Conservation (phyloP, 2,329 filamentous ascomycete species). For the Stachybotrys chlorohalonatus region DNA sequence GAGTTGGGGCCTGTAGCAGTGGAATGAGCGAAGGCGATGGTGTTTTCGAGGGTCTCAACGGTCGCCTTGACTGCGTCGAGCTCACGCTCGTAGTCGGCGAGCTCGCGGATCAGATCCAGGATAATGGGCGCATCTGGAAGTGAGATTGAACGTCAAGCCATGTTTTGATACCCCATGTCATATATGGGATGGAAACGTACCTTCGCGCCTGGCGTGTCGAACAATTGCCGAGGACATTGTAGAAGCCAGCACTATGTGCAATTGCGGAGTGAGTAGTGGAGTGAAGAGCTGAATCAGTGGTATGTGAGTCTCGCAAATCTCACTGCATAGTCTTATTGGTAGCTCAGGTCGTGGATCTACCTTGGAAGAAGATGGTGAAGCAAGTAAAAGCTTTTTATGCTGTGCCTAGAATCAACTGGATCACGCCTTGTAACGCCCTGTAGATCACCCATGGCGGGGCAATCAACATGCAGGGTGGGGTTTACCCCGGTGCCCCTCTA, state of each 20-base stretch:
- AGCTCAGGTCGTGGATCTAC: too few relatives aligned
- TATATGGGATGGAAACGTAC: constrained; percentile 23
- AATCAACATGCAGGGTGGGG: too few relatives aligned
- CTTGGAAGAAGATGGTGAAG: too few relatives aligned
- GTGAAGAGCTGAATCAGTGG: too few relatives aligned
- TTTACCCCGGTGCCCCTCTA: too few relatives aligned
- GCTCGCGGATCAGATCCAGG: constrained; percentile 70
- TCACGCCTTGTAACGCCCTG: too few relatives aligned
- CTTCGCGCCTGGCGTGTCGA: constrained; percentile 48
- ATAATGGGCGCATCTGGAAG: constrained; percentile 69
- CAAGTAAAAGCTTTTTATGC: too few relatives aligned
- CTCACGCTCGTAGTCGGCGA: constrained; percentile 82
- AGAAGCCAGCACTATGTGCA: neutral
- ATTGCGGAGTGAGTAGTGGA: neutral
- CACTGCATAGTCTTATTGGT: too few relatives aligned
- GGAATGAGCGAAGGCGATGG: constrained; percentile 66
- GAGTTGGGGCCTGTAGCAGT: constrained; percentile 31
- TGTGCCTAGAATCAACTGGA: too few relatives aligned
- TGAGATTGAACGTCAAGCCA: neutral
- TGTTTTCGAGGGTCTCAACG: constrained; percentile 58
- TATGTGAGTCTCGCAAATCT: too few relatives aligned
- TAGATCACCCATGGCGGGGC: too few relatives aligned
- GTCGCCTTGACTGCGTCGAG: constrained; percentile 69
- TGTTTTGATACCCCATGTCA: neutral
- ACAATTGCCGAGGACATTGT: constrained; percentile 7